phyloP scores from a whole-genome alignment of 108 stramenopile species.

The Skeletonema tropicum region DNA sequence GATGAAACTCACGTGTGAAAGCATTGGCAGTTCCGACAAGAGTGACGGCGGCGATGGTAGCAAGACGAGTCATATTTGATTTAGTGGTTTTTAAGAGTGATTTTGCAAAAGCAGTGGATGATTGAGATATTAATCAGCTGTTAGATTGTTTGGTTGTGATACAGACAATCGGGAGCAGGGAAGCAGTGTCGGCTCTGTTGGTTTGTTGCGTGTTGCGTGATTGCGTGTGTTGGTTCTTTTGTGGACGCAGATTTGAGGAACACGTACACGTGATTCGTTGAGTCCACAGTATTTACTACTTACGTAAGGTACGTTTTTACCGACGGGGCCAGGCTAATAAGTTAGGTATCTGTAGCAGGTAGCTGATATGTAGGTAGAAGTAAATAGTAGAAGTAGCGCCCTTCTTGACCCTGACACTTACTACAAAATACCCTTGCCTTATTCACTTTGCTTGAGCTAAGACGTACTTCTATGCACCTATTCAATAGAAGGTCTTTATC shows the following conservation, averaged over 20 bases:
- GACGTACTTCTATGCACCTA: too few relatives aligned
- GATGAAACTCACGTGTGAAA: conserved; percentile 36
- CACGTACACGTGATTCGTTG: not conserved
- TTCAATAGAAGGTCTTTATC: too few relatives aligned
- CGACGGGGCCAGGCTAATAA: not conserved
- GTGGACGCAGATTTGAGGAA: not conserved
- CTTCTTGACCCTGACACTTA: too few relatives aligned
- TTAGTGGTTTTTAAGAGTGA: not conserved
- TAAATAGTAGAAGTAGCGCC: too few relatives aligned
- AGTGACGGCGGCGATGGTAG: conserved; percentile 24
- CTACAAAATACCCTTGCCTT: too few relatives aligned
- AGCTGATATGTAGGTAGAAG: too few relatives aligned
- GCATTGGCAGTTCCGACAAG: conserved; percentile 41
- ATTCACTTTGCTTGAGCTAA: too few relatives aligned
- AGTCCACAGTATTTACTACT: not conserved
- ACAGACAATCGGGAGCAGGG: not conserved
- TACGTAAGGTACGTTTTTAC: not conserved
- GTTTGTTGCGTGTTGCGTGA: too few relatives aligned
- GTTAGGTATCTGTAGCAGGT: too few relatives aligned
- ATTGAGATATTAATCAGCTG: not conserved
- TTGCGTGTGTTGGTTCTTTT: too few relatives aligned
- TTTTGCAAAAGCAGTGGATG: not conserved
- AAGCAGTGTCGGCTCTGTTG: not conserved
- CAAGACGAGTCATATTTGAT: conserved; percentile 33
- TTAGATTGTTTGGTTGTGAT: not conserved